Conservation (phyloP, 2,329 filamentous ascomycete genomes). For the Penicillium sp. region DNA sequence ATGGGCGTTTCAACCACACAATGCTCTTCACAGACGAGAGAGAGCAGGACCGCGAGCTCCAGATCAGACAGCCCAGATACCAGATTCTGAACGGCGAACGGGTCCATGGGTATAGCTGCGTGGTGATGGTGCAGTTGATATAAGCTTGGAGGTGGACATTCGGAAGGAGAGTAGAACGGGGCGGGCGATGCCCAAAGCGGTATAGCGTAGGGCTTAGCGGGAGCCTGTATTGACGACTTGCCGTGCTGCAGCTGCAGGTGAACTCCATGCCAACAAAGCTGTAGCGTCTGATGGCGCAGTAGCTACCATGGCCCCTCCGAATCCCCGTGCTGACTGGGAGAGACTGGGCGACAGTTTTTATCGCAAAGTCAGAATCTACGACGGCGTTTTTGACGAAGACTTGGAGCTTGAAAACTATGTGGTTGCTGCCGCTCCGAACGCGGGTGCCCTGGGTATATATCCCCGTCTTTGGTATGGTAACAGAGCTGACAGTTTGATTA, state of each 20-base stretch:
- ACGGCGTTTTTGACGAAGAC: constrained; percentile 86
- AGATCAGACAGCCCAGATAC: constrained; percentile 79
- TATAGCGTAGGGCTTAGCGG: constrained; percentile 8
- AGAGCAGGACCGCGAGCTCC: constrained; percentile 80
- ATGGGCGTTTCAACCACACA: constrained; percentile 76
- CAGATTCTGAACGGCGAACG: constrained; percentile 60
- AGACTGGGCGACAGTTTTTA: constrained; percentile 91
- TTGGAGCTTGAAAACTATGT: constrained; percentile 93
- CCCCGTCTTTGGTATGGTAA: neutral
- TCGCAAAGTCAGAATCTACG: constrained; percentile 90
- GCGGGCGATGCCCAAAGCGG: neutral
- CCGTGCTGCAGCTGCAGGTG: neutral
- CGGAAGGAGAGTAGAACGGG: neutral
- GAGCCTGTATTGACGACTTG: constrained; percentile 6
- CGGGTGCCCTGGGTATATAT: constrained; percentile 79
- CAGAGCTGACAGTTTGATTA: constrained; percentile 7
- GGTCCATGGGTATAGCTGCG: constrained; percentile 51
- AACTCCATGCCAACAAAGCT: neutral
- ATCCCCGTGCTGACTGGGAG: constrained; percentile 88
- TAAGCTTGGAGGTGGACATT: constrained; percentile 2
- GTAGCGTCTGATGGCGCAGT: constrained; percentile 5
- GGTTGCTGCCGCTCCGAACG: constrained; percentile 86
- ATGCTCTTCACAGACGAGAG: constrained; percentile 76
- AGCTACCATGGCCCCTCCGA: constrained; percentile 39
- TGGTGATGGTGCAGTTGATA: constrained; percentile 10